Percentiles rank a stretch among this genome's conserved stretches.
These are phyloP conservation scores for Cercospora beticola DNA, from an alignment of 2,329 filamentous ascomycete genomes.

Conservation along the genomic window DNA sequence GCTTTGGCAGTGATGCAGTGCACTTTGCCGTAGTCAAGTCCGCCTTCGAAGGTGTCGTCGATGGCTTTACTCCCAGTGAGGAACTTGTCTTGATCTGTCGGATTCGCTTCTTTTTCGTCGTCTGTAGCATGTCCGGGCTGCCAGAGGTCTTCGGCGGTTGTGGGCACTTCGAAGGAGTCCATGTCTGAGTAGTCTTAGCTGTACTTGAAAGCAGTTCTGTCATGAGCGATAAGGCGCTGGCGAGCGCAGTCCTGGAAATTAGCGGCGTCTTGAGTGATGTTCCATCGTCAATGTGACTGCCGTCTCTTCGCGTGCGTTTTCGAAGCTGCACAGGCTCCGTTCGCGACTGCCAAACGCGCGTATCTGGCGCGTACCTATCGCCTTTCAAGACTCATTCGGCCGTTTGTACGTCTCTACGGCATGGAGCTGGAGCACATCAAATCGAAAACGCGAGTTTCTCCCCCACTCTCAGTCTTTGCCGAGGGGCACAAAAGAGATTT, in stretches of 20 bases:
- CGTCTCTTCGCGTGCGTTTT: neutral
- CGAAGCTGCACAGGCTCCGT: neutral
- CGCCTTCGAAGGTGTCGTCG: conserved; percentile 42
- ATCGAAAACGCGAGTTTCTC: neutral
- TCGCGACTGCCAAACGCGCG: neutral
- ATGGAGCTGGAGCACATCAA: neutral
- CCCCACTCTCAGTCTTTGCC: neutral
- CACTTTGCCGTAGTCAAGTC: conserved; percentile 40
- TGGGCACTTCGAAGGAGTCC: neutral
- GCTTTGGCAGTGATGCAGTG: conserved; percentile 40
- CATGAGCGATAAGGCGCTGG: neutral
- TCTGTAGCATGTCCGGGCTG: neutral
- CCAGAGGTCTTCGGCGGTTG: conserved; percentile 2
- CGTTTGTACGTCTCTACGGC: neutral
- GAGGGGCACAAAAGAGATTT: neutral
- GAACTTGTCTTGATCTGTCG: neutral
- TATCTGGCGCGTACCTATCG: too few species aligned
- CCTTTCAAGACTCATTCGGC: neutral
- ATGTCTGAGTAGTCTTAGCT: neutral
- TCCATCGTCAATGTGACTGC: neutral
- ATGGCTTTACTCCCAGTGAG: conserved; percentile 28
- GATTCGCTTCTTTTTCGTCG: neutral
- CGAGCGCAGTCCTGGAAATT: neutral
- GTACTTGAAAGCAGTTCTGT: neutral
- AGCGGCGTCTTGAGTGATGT: neutral